These are phyloP conservation scores for Aspergillus tanneri DNA, from an alignment of 2,329 filamentous ascomycete genomes.

Conservation along the genomic window DNA sequence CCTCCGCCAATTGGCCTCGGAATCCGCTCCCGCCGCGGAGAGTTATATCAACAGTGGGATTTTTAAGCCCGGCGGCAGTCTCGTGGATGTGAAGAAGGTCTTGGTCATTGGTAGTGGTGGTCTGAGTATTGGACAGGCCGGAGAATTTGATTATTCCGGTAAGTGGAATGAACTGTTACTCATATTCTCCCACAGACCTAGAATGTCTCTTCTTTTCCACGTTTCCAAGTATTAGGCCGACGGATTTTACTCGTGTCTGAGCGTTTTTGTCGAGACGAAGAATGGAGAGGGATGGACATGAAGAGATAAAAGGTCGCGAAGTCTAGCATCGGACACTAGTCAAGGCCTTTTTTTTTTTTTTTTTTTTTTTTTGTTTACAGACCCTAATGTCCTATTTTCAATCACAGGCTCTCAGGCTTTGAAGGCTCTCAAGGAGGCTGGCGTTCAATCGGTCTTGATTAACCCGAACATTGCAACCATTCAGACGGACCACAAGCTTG, in stretches of 20 bases:
- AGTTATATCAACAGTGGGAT: slow-evolving; percentile 87
- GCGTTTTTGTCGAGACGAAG: no score
- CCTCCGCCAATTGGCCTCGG: slow-evolving; percentile 38
- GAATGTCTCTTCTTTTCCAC: neutral
- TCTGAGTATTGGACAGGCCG: slow-evolving; percentile 93
- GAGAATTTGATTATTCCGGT: slow-evolving; percentile 99
- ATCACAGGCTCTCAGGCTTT: slow-evolving; percentile 83
- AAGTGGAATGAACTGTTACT: slow-evolving; percentile 39
- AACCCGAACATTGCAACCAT: slow-evolving; percentile 99
- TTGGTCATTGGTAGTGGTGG: slow-evolving; percentile 94
- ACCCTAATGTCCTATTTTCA: slow-evolving; percentile 22
- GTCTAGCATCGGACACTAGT: no score
- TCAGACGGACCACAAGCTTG: slow-evolving; percentile 92
- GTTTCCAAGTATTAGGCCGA: neutral
- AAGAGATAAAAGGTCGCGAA: no score
- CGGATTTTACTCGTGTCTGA: no score
- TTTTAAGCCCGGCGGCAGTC: slow-evolving; percentile 71
- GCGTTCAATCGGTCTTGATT: slow-evolving; percentile 85
- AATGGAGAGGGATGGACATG: no score
- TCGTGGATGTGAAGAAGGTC: slow-evolving; percentile 93
- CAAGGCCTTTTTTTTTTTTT: no score
- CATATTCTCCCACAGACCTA: neutral
- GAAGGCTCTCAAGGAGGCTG: slow-evolving; percentile 94
- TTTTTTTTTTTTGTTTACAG: neutral
- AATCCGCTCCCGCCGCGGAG: slow-evolving; percentile 72